Evolutionary conservation across 306 rosid species (phyloP), one percentile per base, ranked within the genome.

Genomic region (Benincasa hispida): DNA sequence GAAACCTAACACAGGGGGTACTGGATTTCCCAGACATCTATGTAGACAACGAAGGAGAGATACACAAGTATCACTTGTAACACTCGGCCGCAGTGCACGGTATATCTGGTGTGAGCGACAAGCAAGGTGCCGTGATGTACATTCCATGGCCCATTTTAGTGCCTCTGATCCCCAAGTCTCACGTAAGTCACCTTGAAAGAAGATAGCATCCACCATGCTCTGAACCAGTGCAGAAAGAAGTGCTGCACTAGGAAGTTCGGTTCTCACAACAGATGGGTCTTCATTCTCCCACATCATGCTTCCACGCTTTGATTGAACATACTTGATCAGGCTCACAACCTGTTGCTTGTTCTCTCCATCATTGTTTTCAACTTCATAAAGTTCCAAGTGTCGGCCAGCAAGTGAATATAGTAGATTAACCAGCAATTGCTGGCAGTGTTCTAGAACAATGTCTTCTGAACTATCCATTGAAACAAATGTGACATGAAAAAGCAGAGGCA

Each of bases 211-310:
- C 79, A 95, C 99, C 99, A 95, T 92, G 82, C 99, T 95, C 88
- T 92, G 99, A 79, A 95, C 99, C 39, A 95, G 81, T 6, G 99
- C 99, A 83, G 99, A 92, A 82, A 95, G 90, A 78, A 95, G 97
- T 34, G 97, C 97, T 59, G 99, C 99, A 87, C 99, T 95, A 55
- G 99, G 99, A 79, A 95, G 97, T 83, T 95, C 98, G 37, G 93
- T 88, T 87, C 89, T 92, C 76, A 95, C 96, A 55, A 95, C 92
- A 10, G 98, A 88, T 48, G 99, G 97, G 80, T 92, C 99, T 85
- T 95, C 98, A 79, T 90, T 95, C 86, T 95, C 99, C 99, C 99
- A 95, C 99, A 95, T 95, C 99, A 95, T 95, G 83, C 98, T 92
- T 86, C 97, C 99, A 80, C 99, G 90, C 83, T 95, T 95, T 76